phyloP scores from a whole-genome alignment of 2,329 filamentous ascomycete species.

The Juglanconis sp. region DNA sequence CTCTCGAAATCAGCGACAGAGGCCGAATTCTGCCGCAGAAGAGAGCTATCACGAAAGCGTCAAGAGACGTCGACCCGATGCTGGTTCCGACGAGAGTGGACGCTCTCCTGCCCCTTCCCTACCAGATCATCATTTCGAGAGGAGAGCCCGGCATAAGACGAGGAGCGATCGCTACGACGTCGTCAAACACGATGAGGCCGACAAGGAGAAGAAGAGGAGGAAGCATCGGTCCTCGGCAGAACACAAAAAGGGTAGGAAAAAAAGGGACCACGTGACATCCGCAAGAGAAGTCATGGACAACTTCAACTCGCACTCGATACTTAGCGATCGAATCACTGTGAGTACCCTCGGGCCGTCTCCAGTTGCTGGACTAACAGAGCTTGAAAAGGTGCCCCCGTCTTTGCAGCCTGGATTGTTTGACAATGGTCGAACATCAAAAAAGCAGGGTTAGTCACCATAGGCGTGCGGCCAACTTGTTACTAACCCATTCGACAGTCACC shows the following conservation, averaged over 20 bases:
- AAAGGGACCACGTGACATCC: conserved; percentile 31
- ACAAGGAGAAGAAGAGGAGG: conserved; percentile 9
- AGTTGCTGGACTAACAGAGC: background rate
- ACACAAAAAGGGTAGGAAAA: conserved; percentile 24
- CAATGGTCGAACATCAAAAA: conserved; percentile 32
- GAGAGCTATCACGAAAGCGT: background rate
- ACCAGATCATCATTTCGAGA: conserved; percentile 3
- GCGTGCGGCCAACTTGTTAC: background rate
- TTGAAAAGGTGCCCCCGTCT: conserved; percentile 32
- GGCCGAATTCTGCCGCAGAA: background rate
- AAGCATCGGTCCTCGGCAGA: conserved; percentile 23
- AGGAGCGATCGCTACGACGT: conserved; percentile 53
- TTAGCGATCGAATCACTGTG: conserved; percentile 52
- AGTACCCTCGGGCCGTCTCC: conserved; percentile 19
- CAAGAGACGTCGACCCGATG: background rate
- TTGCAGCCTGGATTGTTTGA: conserved; percentile 42
- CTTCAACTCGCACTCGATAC: conserved; percentile 54
- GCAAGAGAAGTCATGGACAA: conserved; percentile 49
- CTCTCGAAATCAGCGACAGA: background rate
- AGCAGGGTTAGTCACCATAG: background rate
- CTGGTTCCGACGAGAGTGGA: background rate
- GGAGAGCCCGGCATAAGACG: conserved; percentile 52
- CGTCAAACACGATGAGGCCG: conserved; percentile 22
- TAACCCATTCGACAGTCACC: conserved; percentile 35
- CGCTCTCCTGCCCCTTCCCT: background rate